Conservation (phyloP, 495 filamentous ascomycete genomes). For the Talaromyces proteolyticus region DNA sequence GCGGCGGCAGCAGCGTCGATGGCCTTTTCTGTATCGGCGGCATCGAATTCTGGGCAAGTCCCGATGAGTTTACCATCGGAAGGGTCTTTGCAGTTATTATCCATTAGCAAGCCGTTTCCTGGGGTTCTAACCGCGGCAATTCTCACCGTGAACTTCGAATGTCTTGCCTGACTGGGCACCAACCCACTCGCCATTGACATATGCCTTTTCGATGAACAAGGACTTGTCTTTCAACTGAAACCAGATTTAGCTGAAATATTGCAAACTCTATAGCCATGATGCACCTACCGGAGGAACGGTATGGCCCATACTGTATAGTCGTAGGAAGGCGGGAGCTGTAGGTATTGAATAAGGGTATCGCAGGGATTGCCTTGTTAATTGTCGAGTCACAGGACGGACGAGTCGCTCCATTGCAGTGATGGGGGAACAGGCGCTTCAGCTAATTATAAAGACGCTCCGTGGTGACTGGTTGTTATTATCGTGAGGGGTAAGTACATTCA, state of each 20-base stretch:
- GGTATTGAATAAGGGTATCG: conserved; percentile 35
- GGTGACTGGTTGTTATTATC: neutral
- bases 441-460: neutral
- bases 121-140: neutral
- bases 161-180: conserved; percentile 68
- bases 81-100: conserved; percentile 53
- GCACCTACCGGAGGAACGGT: conserved; percentile 33
- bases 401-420: conserved; percentile 29
- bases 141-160: conserved; percentile 67
- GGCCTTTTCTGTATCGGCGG: conserved; percentile 68
- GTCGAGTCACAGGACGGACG: conserved; percentile 30
- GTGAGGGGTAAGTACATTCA: neutral
- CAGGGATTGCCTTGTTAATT: conserved; percentile 28
- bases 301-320: conserved; percentile 37
- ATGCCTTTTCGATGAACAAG: conserved; percentile 74
- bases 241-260: conserved; percentile 2
- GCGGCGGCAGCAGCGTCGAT: conserved; percentile 72
- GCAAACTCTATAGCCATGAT: neutral
- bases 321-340: conserved; percentile 18
- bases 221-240: conserved; percentile 73
- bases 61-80: conserved; percentile 74
- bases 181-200: conserved; percentile 84
- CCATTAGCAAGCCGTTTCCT: conserved; percentile 5
- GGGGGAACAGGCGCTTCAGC: neutral
- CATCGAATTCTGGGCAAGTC: conserved; percentile 74